A percentile compares a stretch with the other conserved stretches of the same genome.
phyloP scores from a whole-genome alignment of 2,329 filamentous ascomycete genomes.

The Conoideocrella luteorostrata region DNA sequence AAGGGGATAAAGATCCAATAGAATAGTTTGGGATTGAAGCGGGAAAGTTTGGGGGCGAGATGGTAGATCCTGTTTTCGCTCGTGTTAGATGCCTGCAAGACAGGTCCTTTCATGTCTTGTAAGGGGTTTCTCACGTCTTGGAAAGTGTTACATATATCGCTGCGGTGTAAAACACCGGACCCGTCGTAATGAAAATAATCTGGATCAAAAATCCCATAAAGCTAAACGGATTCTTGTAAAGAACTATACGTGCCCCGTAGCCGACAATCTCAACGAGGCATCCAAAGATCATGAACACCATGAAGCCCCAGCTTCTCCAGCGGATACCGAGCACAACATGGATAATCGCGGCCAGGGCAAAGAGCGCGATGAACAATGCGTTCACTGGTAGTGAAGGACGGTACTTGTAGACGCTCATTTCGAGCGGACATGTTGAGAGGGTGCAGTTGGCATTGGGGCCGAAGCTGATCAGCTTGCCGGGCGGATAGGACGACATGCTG shows the following conservation, averaged over 20 bases:
- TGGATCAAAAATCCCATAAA: slow-evolving; percentile 57
- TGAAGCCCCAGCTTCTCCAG: slow-evolving; percentile 37
- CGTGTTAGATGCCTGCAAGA: too few relatives aligned
- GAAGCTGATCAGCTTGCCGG: slow-evolving; percentile 25
- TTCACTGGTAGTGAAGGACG: slow-evolving; percentile 38
- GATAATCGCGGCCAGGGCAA: slow-evolving; percentile 37
- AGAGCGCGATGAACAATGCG: slow-evolving; percentile 35
- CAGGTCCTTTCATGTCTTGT: not conserved
- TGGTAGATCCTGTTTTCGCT: slow-evolving; percentile 34
- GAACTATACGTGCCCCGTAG: slow-evolving; percentile 51
- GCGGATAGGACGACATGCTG: not conserved
- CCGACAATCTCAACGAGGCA: slow-evolving; percentile 54
- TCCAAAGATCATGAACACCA: slow-evolving; percentile 45
- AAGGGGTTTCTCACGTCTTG: slow-evolving; percentile 22
- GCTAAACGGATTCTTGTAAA: slow-evolving; percentile 50
- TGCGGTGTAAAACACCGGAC: slow-evolving; percentile 42
- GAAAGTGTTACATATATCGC: slow-evolving; percentile 58
- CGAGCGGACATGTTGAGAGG: slow-evolving; percentile 38
- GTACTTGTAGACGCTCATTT: slow-evolving; percentile 41
- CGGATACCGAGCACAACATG: slow-evolving; percentile 35
- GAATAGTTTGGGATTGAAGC: slow-evolving; percentile 33
- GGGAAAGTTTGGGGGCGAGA: slow-evolving; percentile 31
- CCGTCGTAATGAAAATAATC: slow-evolving; percentile 41
- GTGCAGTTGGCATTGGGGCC: slow-evolving; percentile 45
- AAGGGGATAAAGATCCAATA: slow-evolving; percentile 45